Evolutionary conservation across 176 grass and related monocot species (phyloP), one percentile per base, ranked within the genome.

Genomic region (Bothriochloa decipiens): DNA sequence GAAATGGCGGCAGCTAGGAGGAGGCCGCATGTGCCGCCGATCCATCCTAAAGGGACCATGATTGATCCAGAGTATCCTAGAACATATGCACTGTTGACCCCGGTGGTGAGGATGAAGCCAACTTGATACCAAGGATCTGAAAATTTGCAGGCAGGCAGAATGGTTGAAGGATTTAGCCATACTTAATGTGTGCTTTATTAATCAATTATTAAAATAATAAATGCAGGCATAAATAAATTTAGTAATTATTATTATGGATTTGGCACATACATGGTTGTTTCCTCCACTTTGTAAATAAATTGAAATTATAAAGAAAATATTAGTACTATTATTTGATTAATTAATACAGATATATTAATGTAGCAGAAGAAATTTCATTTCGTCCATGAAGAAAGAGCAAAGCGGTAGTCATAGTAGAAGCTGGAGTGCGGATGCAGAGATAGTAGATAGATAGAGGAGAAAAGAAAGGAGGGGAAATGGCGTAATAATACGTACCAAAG

Each of bases 61-160:
- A 95, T 73, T 14, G 96, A 95, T 1, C 91, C 93, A 64, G 96
- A 95, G 83, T 93, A 98, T 82, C 96, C 96, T 28, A 98, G 90
- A 33, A 98, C 96, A 82, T 99, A 99, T 60, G 93, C 96, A 69
- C 91, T 96, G 65, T 96, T 99, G 74, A 99, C 91, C 22, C 96
- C 93, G 1, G 96, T 99, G 58, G 89, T 99, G 65, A 99, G 91
- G 60, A 99, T 23, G 55, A 99, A 99, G 40, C 89, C 96, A 86
- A 89, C 88, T 69, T 99, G 96, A 65, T 99, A 99, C 96, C 96
- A 99, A 73, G 96, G 96, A 91, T 99, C 96, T 99, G 93, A 65
- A 95, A 79, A 67, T 23, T n/a, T 25, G 37, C 6, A 14, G 85
- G 61, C 61, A 64, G 11, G 3, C 11, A 6, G 23, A 27, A 65